Percentiles rank a stretch among this genome's conserved stretches.
Conservation (phyloP, 768 basidiomycete genomes). For the Tephrocybe sp. region DNA sequence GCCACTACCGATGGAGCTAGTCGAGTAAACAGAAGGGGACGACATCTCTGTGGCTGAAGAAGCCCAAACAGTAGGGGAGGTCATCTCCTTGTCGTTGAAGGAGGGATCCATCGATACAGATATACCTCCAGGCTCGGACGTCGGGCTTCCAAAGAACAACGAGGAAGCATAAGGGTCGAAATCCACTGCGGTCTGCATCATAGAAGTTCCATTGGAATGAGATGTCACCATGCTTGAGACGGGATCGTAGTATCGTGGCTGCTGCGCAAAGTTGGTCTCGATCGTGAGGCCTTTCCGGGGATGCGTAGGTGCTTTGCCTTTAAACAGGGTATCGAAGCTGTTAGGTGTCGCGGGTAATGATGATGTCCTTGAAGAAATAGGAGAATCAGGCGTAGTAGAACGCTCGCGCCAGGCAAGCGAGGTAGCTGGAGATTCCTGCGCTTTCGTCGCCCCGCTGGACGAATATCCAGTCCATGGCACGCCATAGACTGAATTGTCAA, state of each 20-base stretch:
- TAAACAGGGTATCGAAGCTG: slow-evolving; percentile 42
- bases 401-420: slow-evolving; percentile 41
- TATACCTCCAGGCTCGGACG: slow-evolving; percentile 36
- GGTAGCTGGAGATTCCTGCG: slow-evolving; percentile 50
- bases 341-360: slow-evolving; percentile 64
- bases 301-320: slow-evolving; percentile 32
- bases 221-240: slow-evolving; percentile 42
- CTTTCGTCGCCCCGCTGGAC: slow-evolving; percentile 55
- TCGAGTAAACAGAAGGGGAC: slow-evolving; percentile 46
- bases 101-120: slow-evolving; percentile 26
- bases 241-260: slow-evolving; percentile 44
- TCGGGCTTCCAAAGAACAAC: slow-evolving; percentile 50
- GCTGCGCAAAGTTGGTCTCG: slow-evolving; percentile 52
- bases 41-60: slow-evolving; percentile 46
- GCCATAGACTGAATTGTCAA: slow-evolving; percentile 41
- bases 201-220: slow-evolving; percentile 54
- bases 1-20: slow-evolving; percentile 29
- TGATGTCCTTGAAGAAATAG: slow-evolving; percentile 39
- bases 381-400: slow-evolving; percentile 44
- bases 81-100: slow-evolving; percentile 55
- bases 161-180: slow-evolving; percentile 59
- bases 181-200: slow-evolving; percentile 78
- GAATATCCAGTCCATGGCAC: slow-evolving; percentile 41
- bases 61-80: slow-evolving; percentile 49
- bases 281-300: slow-evolving; percentile 53